Base-by-base conservation (phyloP, 805 yeast genomes). In the Saccharomyces eubayanus region DNA sequence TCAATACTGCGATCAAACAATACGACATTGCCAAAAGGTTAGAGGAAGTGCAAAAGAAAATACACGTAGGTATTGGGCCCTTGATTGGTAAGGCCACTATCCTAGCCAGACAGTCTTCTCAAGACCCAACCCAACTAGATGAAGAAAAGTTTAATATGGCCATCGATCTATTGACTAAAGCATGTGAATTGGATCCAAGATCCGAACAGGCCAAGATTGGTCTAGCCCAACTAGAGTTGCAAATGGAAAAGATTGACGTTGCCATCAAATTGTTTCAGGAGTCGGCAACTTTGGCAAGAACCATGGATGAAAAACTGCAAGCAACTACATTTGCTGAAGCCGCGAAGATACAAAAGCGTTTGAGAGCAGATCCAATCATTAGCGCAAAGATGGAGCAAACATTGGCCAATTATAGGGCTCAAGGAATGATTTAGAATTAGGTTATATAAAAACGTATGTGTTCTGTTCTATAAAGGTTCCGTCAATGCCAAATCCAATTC, bases 241-340 rank as follows among this genome's bases (percentile, higher is more conserved):
- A 89, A 73, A 80, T 78, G 62, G 89, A 87, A 68, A 77, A 84
- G 66, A 80, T 85, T 51, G 84, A 84, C 56, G 90, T 85, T 58
- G 96, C 97, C 46, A 79, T 87, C 59, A 74, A 74, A 57, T 78
- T 84, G 66, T 89, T 90, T 68, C 91, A 87, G 72, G 86, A 83
- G 65, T 85, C 89, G 56, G 82, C 91, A 50, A 77, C 77, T 53
- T 78, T 89, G 61, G 85, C 96, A 27, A 84, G 97, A 78, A 79
- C 85, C 51, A 76, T 81, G 49, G 87, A 84, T 55, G 97, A 90
- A 73, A 85, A 88, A 74, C 76, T 85, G 51, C 96, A 88, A 73
- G 91, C 96, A 52, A 83, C 89, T 57, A 83, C 91, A n/a, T 85
- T 87, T 62, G 89, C 90, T 55, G 96, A 88, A 73, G 96, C 96